A percentile compares a stretch with the other conserved stretches of the same genome.
Evolutionary conservation across 306 rosid genomes (phyloP).

Genomic region (Prunus armeniaca): DNA sequence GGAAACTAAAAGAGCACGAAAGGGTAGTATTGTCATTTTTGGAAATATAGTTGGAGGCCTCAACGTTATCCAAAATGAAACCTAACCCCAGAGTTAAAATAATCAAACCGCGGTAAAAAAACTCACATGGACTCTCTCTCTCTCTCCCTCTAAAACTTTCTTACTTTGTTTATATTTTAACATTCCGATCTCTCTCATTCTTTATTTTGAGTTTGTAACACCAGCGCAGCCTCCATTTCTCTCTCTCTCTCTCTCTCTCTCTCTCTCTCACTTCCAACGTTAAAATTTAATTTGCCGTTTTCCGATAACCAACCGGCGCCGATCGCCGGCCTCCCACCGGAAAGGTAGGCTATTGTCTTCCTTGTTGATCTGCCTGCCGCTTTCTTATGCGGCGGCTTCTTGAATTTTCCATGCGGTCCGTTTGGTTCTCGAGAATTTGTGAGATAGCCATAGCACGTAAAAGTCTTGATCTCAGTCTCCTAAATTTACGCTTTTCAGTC

Average conservation of each 20-base stretch:
- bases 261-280: not conserved
- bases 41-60: not conserved
- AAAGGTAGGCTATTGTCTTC: constrained; percentile 21
- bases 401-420: constrained; percentile 5
- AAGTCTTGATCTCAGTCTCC: constrained; percentile 6
- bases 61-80: not conserved
- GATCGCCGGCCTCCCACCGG: constrained; percentile 16
- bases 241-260: constrained; percentile 27
- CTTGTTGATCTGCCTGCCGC: constrained; percentile 32
- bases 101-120: constrained; percentile 24
- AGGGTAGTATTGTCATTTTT: not conserved
- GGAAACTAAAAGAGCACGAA: not conserved
- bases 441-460: not conserved
- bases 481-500: not conserved
- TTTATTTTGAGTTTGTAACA: constrained; percentile 5
- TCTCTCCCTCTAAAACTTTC: not conserved
- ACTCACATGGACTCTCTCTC: constrained; percentile 4
- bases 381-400: constrained; percentile 7
- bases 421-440: constrained; percentile 19
- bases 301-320: constrained; percentile 1
- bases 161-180: not conserved
- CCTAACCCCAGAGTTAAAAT: not conserved
- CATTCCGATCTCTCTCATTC: constrained; percentile 14
- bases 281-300: constrained; percentile 17
- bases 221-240: constrained; percentile 21